These are phyloP conservation scores for Isabelozyma pseudorhagii DNA, from an alignment of 805 yeast genomes.

Conservation along the genomic window DNA sequence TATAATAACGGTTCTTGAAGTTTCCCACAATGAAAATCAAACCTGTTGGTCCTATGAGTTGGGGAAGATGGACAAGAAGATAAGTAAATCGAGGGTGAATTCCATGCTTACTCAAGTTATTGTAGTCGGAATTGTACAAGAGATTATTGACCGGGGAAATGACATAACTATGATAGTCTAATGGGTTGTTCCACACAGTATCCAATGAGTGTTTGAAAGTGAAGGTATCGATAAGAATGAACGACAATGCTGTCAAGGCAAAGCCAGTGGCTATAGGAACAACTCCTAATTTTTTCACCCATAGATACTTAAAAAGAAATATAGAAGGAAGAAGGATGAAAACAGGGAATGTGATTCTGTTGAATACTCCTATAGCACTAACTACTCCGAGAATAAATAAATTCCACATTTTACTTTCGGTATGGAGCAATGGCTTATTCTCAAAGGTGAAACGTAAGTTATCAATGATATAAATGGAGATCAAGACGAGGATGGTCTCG, in stretches of 20 bases:
- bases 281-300: constrained; percentile 27
- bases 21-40: constrained; percentile 44
- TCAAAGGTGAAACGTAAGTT: constrained; percentile 28
- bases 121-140: constrained; percentile 56
- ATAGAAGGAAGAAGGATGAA: constrained; percentile 66
- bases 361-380: constrained; percentile 70
- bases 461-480: constrained; percentile 49
- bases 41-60: constrained; percentile 73
- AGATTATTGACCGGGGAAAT: constrained; percentile 79
- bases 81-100: constrained; percentile 79
- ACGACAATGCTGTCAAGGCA: constrained; percentile 24
- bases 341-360: constrained; percentile 78
- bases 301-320: constrained; percentile 42
- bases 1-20: constrained; percentile 32
- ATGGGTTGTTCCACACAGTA: constrained; percentile 7
- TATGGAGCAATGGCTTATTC: constrained; percentile 3
- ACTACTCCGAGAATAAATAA: constrained; percentile 44
- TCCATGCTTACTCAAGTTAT: constrained; percentile 76
- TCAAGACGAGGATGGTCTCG: constrained; percentile 60
- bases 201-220: constrained; percentile 20
- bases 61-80: constrained; percentile 70
- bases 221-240: constrained; percentile 55
- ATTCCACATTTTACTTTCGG: not conserved
- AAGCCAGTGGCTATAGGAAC: constrained; percentile 35
- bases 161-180: constrained; percentile 27